These are phyloP conservation scores for Boletellus sp. DNA, from an alignment of 768 basidiomycete species.

Conservation along the genomic window DNA sequence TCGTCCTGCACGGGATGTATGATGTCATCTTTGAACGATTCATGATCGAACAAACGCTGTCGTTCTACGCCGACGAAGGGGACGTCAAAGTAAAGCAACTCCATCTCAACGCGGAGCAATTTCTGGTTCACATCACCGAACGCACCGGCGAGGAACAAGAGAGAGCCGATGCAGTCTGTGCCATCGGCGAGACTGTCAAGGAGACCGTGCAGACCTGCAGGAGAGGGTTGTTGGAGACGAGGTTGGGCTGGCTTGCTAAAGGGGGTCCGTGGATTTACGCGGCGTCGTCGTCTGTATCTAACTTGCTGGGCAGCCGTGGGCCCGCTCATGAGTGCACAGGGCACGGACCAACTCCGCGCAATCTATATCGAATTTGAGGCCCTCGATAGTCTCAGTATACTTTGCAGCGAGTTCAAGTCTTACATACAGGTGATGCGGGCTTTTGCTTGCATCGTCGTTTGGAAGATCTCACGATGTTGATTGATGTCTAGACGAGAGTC, in stretches of 20 bases:
- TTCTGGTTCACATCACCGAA: constrained; percentile 46
- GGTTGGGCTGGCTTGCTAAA: constrained; percentile 43
- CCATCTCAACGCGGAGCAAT: constrained; percentile 40
- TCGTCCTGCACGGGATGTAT: constrained; percentile 58
- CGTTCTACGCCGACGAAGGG: constrained; percentile 56
- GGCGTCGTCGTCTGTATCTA: constrained; percentile 27
- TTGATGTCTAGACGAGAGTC: constrained; percentile 46
- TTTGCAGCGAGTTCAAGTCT: constrained; percentile 59
- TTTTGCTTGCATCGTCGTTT: not conserved
- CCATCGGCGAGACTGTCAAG: constrained; percentile 45
- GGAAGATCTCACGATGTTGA: not conserved
- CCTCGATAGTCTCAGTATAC: constrained; percentile 48
- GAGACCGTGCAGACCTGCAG: constrained; percentile 54
- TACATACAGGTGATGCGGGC: constrained; percentile 48
- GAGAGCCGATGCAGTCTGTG: constrained; percentile 48
- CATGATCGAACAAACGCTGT: constrained; percentile 47
- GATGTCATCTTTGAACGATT: constrained; percentile 50
- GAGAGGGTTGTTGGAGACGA: constrained; percentile 43
- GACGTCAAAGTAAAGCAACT: constrained; percentile 32
- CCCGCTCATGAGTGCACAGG: constrained; percentile 45
- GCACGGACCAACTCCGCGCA: constrained; percentile 39
- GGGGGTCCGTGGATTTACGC: constrained; percentile 35
- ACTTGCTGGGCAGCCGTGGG: constrained; percentile 43
- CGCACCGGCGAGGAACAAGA: constrained; percentile 56
- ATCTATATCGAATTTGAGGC: constrained; percentile 64